Evolutionary conservation across 1,139 yeast species (phyloP).

Genomic region (Groenewaldozyma auringiensis): DNA sequence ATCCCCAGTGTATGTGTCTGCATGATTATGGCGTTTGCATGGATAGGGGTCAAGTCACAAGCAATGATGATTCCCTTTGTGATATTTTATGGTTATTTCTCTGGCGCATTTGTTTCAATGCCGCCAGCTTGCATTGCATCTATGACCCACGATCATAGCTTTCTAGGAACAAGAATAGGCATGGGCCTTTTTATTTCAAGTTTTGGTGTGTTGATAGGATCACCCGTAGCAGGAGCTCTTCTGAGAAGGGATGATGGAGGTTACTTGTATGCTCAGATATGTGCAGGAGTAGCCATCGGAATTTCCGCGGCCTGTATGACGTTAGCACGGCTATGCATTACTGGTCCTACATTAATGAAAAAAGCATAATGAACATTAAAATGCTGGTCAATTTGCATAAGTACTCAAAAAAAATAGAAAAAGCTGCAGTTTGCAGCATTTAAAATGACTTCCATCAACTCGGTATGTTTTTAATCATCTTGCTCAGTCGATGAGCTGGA

Average conservation of each 20-base stretch:
- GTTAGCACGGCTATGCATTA: slow-evolving; percentile 39
- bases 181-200: slow-evolving; percentile 49
- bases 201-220: slow-evolving; percentile 46
- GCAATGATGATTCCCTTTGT: slow-evolving; percentile 38
- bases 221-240: slow-evolving; percentile 50
- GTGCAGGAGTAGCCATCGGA: slow-evolving; percentile 15
- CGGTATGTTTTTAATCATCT: too few relatives aligned
- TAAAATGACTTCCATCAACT: too few relatives aligned
- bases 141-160: slow-evolving; percentile 41
- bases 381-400: too few relatives aligned
- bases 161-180: slow-evolving; percentile 45
- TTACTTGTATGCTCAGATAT: slow-evolving; percentile 18
- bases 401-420: too few relatives aligned
- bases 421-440: too few relatives aligned
- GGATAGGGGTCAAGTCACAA: slow-evolving; percentile 37
- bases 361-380: slow-evolving; percentile 1
- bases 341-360: slow-evolving; percentile 2
- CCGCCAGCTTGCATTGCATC: slow-evolving; percentile 40
- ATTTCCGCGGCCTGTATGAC: slow-evolving; percentile 45
- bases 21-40: slow-evolving; percentile 19
- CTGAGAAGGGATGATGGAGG: slow-evolving; percentile 18
- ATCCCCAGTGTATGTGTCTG: slow-evolving; percentile 20
- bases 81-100: slow-evolving; percentile 43
- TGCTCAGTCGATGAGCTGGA: too few relatives aligned
- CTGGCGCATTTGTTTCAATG: slow-evolving; percentile 39